Percentiles rank a stretch among this genome's conserved stretches.
Evolutionary conservation across 768 basidiomycete genomes (phyloP).

Genomic region (Agaricus blazei): DNA sequence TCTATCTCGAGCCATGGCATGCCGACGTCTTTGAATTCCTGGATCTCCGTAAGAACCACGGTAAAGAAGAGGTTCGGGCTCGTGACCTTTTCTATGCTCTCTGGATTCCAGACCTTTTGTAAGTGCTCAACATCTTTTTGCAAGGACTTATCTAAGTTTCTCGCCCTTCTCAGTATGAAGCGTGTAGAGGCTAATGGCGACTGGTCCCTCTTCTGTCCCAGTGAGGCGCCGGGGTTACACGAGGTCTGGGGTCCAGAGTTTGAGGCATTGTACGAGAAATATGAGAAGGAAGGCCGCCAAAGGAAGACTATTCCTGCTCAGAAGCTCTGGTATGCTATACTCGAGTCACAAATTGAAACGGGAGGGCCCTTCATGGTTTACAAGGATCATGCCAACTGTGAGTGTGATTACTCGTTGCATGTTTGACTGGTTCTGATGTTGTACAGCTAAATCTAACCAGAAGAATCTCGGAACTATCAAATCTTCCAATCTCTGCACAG

Average conservation of each 20-base stretch:
- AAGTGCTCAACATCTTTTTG: constrained; percentile 20
- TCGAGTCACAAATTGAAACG: constrained; percentile 97
- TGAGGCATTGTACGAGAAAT: constrained; percentile 77
- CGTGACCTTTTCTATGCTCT: constrained; percentile 97
- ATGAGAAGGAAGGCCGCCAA: constrained; percentile 86
- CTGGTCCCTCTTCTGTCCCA: constrained; percentile 98
- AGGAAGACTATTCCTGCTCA: constrained; percentile 87
- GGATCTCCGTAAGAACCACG: constrained; percentile 97
- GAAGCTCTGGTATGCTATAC: constrained; percentile 96
- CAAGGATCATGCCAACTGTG: constrained; percentile 93
- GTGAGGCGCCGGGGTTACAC: constrained; percentile 85
- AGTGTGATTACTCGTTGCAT: constrained; percentile 19
- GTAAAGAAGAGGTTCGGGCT: constrained; percentile 95
- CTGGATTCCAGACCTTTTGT: constrained; percentile 98
- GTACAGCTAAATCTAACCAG: constrained; percentile 91
- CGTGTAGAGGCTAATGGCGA: constrained; percentile 85
- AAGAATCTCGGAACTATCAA: constrained; percentile 98
- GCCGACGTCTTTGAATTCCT: constrained; percentile 96
- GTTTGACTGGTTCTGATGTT: background rate
- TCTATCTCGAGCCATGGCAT: constrained; percentile 99
- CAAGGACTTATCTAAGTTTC: background rate
- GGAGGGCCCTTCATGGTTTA: constrained; percentile 99
- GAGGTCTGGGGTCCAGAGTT: constrained; percentile 92
- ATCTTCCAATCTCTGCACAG: constrained; percentile 97
- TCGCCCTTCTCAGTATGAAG: constrained; percentile 67